A percentile compares a stretch with the other conserved stretches of the same genome.
These are phyloP conservation scores for Mycena albidolilacea DNA, from an alignment of 768 basidiomycete species.

Conservation along the genomic window DNA sequence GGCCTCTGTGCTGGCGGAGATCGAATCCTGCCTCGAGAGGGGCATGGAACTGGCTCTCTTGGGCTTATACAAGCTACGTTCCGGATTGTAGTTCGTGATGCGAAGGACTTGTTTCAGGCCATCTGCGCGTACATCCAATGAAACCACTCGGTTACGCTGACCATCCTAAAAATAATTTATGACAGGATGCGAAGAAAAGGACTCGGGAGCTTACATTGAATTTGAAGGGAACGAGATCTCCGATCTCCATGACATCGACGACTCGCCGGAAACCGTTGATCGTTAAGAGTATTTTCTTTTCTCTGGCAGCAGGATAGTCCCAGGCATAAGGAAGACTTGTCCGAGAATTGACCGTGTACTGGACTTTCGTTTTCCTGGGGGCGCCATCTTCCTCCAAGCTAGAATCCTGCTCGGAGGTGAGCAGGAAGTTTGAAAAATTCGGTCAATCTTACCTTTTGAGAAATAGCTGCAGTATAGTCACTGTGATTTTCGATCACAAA, in stretches of 20 bases:
- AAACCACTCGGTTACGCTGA: conserved; percentile 76
- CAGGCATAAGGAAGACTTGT: conserved; percentile 84
- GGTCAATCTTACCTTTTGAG: conserved; percentile 73
- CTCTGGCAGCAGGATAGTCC: conserved; percentile 90
- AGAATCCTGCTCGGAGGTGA: conserved; percentile 56
- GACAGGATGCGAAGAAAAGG: background rate
- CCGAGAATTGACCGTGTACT: conserved; percentile 73
- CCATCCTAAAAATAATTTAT: conserved; percentile 56
- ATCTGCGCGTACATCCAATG: conserved; percentile 94
- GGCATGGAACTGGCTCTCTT: conserved; percentile 64
- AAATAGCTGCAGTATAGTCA: conserved; percentile 75
- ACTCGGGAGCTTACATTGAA: conserved; percentile 69
- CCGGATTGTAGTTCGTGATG: conserved; percentile 89
- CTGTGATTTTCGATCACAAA: conserved; percentile 93
- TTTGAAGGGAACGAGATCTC: conserved; percentile 90
- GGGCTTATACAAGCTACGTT: conserved; percentile 90
- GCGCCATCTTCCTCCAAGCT: conserved; percentile 53
- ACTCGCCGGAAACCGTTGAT: conserved; percentile 73
- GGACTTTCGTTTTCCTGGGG: conserved; percentile 56
- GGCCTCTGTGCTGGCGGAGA: conserved; percentile 77
- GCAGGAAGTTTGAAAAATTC: background rate
- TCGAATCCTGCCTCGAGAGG: conserved; percentile 75
- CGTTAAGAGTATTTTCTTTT: conserved; percentile 82
- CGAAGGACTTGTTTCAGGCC: conserved; percentile 87
- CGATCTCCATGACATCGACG: conserved; percentile 97